phyloP scores from a whole-genome alignment of 75 land plant species.

The Cupressus sempervirens region DNA sequence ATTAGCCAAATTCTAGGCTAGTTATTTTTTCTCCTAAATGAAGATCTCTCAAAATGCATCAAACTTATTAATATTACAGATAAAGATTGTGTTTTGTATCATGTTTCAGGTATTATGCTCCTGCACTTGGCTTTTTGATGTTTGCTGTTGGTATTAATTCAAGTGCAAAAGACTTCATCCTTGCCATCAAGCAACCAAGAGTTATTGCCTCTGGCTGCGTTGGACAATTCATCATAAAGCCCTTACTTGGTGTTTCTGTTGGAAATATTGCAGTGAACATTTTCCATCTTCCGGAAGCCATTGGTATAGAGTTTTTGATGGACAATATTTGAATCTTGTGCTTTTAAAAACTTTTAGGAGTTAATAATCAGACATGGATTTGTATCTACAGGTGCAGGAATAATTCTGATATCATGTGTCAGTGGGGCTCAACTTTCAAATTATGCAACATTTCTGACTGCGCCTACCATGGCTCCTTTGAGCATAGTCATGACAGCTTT shows the following conservation, averaged over 20 bases:
- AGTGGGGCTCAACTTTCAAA: conserved; percentile 98
- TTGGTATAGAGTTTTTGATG: conserved; percentile 43
- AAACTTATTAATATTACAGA: neutral
- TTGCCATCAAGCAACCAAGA: conserved; percentile 69
- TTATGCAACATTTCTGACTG: conserved; percentile 92
- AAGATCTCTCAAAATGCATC: neutral
- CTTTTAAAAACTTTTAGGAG: neutral
- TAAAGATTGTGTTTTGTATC: neutral
- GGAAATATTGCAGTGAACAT: conserved; percentile 54
- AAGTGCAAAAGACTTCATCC: conserved; percentile 71
- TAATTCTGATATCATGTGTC: conserved; percentile 87
- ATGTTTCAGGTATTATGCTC: conserved; percentile 82
- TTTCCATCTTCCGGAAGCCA: conserved; percentile 68
- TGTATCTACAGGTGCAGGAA: conserved; percentile 74
- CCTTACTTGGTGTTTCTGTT: conserved; percentile 70
- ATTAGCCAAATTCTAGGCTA: neutral
- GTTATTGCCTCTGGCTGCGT: conserved; percentile 76
- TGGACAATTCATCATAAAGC: conserved; percentile 85
- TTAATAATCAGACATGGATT: conserved; percentile 2
- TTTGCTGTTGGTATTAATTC: conserved; percentile 97
- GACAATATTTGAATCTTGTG: neutral
- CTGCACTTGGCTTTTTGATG: conserved; percentile 95
- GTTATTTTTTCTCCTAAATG: neutral
- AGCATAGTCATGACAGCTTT: conserved; percentile 97
- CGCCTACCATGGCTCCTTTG: conserved; percentile 78